Evolutionary conservation across 331 rosid species (phyloP), one percentile per base, ranked within the genome.

Genomic region (Spiraea crenata): DNA sequence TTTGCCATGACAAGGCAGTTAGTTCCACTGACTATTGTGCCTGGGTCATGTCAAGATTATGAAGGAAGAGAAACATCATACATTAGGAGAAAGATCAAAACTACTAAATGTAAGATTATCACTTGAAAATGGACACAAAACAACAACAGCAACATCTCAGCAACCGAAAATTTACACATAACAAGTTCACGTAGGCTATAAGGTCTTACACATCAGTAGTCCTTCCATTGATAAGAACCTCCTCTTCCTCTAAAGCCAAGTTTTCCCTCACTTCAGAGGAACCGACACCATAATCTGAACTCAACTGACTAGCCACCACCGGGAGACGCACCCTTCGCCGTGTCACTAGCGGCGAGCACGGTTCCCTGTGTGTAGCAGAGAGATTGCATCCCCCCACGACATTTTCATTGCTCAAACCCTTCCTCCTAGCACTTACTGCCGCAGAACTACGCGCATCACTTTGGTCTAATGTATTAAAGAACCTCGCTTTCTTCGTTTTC

Each of bases 251-350:
- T 7, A 65, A 52, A 55, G 25, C 60, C 54, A 81, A 57, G 69
- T 77, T 76, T 15, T 54, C 83, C 72, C 74, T 79, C 57, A 79
- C 77, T 52, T 77, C 84, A 38, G 69, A 62, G 12, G 78, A 77
- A 41, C 71, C 57, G 44, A 66, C 74, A 47, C 46, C 70, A 65
- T 19, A 46, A 52, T 82, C 85, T 14, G 85, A 85, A 67, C 80
- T 71, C 81, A 77, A 72, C 54, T 77, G 75, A 69, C 51, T 51
- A 38, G 77, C 13, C 54, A 40, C 77, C 54, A 55, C 41, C 5
- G 63, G 48, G 12, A 63, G 64, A 46, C 62, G 0, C 40, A 46
- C 31, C 56, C 67, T 80, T 73, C 80, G 76, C 37, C 34, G 75
- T 20, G 63, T 68, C 62, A 69, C 68, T 13, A 58, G 31, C 10